These are phyloP conservation scores for Rhizopus arrhizus DNA, from an alignment of 371 early-diverging fungal genomes.

Conservation along the genomic window DNA sequence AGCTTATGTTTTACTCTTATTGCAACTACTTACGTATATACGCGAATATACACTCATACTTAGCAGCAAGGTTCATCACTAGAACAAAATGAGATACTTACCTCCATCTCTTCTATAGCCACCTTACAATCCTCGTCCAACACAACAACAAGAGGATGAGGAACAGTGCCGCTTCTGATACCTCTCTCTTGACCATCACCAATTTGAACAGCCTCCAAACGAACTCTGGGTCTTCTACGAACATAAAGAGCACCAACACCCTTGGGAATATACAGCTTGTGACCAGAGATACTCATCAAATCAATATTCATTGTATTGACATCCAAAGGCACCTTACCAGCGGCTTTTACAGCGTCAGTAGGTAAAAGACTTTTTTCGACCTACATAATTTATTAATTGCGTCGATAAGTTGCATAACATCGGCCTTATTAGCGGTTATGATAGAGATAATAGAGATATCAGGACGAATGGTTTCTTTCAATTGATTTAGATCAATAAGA, in stretches of 20 bases:
- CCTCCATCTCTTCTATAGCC: slow-evolving; percentile 86
- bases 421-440: slow-evolving; percentile 99
- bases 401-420: slow-evolving; percentile 94
- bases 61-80: slow-evolving; percentile 37
- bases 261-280: slow-evolving; percentile 99
- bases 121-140: slow-evolving; percentile 96
- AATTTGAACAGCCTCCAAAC: slow-evolving; percentile 89
- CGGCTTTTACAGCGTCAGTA: slow-evolving; percentile 99
- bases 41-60: slow-evolving; percentile 15
- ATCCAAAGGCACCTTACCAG: slow-evolving; percentile 97
- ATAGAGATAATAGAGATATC: slow-evolving; percentile 94
- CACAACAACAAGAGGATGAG: slow-evolving; percentile 95
- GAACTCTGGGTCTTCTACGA: slow-evolving; percentile 94
- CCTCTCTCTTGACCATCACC: slow-evolving; percentile 99
- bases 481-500: slow-evolving; percentile 72
- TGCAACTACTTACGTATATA: slow-evolving; percentile 16
- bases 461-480: slow-evolving; percentile 89
- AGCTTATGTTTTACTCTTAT: slow-evolving; percentile 39
- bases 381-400: slow-evolving; percentile 94
- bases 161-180: slow-evolving; percentile 96
- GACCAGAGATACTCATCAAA: slow-evolving; percentile 97
- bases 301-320: slow-evolving; percentile 97
- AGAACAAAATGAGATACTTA: slow-evolving; percentile 44
- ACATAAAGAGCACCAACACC: slow-evolving; percentile 98
- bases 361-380: slow-evolving; percentile 90